Evolutionary conservation across 208 protist genomes (phyloP).

Genomic region (Giardia duodenalis): DNA sequence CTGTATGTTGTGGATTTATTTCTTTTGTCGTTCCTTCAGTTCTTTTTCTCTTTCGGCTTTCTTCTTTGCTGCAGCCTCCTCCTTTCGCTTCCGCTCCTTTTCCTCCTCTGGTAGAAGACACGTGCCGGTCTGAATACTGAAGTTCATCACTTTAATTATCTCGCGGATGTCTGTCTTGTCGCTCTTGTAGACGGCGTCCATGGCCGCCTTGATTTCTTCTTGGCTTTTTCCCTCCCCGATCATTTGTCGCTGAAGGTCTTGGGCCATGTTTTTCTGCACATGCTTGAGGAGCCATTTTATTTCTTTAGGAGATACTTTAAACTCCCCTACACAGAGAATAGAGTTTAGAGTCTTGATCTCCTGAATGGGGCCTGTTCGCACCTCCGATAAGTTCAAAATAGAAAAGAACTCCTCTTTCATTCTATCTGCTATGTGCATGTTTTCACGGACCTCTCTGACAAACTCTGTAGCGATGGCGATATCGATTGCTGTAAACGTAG

Average conservation of each 20-base stretch:
- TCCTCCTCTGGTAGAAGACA: slow-evolving; percentile 3
- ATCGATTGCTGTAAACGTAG: background rate
- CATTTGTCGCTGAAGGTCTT: background rate
- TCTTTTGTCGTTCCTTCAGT: background rate
- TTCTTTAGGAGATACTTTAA: background rate
- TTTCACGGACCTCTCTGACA: background rate
- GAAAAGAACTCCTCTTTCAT: slow-evolving; percentile 12
- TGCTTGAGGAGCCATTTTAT: background rate
- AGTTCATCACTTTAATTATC: slow-evolving; percentile 4
- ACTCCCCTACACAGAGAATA: background rate
- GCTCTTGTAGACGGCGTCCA: slow-evolving; percentile 7
- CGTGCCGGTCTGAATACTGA: background rate
- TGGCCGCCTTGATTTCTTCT: background rate
- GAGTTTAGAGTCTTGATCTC: background rate
- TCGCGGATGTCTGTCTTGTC: slow-evolving; percentile 2
- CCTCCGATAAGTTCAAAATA: background rate
- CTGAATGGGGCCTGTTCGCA: background rate
- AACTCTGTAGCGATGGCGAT: background rate
- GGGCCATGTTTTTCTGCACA: background rate
- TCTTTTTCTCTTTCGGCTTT: background rate
- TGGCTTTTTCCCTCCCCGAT: background rate
- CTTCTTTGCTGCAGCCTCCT: background rate
- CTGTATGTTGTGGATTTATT: background rate
- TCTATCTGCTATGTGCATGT: background rate
- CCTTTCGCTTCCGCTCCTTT: background rate